Evolutionary conservation across 1,284 basidiomycete species (phyloP).

Genomic region (Retiboletus flavoniger): DNA sequence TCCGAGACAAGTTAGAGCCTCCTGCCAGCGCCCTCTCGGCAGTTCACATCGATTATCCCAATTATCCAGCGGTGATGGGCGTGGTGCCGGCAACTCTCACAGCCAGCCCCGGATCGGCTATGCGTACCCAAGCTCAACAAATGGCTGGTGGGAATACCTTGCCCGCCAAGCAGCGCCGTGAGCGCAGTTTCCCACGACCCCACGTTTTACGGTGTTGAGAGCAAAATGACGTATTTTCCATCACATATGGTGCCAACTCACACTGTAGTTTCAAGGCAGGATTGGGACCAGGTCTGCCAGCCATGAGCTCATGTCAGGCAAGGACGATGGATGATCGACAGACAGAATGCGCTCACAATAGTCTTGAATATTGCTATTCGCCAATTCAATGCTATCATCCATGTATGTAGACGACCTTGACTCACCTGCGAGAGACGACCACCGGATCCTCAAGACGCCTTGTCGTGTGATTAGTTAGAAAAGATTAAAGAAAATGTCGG

Average conservation of each 20-base stretch:
- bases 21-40: slow-evolving; percentile 15
- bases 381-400: slow-evolving; percentile 7
- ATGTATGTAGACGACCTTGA: slow-evolving; percentile 4
- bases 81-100: slow-evolving; percentile 23
- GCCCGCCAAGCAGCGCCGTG: slow-evolving; percentile 1
- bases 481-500: slow-evolving; percentile 18
- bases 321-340: not conserved
- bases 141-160: slow-evolving; percentile 7
- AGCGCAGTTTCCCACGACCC: slow-evolving; percentile 45
- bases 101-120: slow-evolving; percentile 7
- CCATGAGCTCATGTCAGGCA: slow-evolving; percentile 1
- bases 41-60: slow-evolving; percentile 17
- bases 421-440: slow-evolving; percentile 20
- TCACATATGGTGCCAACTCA: slow-evolving; percentile 21
- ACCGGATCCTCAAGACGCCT: slow-evolving; percentile 7
- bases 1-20: slow-evolving; percentile 25
- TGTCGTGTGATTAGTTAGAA: slow-evolving; percentile 23
- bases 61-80: slow-evolving; percentile 2
- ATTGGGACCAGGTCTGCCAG: slow-evolving; percentile 7
- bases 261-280: slow-evolving; percentile 7
- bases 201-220: slow-evolving; percentile 58
- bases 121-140: not conserved
- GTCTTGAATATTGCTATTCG: slow-evolving; percentile 16
- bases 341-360: slow-evolving; percentile 17
- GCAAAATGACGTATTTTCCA: slow-evolving; percentile 34